A percentile compares a stretch with the other conserved stretches of the same genome.
Conservation (phyloP, 495 filamentous ascomycete species). For the Penicillium herquei region DNA sequence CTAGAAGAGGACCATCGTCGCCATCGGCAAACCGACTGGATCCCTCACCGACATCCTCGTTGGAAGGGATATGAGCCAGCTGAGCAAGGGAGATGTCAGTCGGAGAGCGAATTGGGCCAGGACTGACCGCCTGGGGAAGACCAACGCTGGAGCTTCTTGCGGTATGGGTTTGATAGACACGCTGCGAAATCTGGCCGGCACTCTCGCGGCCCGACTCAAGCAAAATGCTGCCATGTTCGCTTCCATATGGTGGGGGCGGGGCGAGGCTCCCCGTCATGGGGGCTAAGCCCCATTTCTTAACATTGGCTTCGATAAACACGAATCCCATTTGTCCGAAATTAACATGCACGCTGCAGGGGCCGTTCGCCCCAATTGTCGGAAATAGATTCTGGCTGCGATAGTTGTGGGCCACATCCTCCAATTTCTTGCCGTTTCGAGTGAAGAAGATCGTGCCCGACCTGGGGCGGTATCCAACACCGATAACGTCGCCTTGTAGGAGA, state of each 20-base stretch:
- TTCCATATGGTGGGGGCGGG: constrained; percentile 93
- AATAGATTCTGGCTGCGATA: constrained; percentile 95
- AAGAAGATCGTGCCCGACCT: constrained; percentile 95
- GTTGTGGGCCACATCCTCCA: constrained; percentile 93
- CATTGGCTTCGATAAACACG: constrained; percentile 98
- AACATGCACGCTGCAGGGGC: constrained; percentile 87
- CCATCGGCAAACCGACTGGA: constrained; percentile 55
- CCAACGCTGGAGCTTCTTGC: constrained; percentile 54
- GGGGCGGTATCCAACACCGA: constrained; percentile 93
- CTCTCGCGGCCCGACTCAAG: constrained; percentile 81
- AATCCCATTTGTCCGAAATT: constrained; percentile 98
- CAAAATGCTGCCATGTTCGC: constrained; percentile 91
- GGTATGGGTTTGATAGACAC: constrained; percentile 51
- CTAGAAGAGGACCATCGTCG: constrained; percentile 16
- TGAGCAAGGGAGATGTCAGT: constrained; percentile 93
- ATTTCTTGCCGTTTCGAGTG: constrained; percentile 94
- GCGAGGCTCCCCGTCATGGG: constrained; percentile 94
- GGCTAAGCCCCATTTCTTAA: constrained; percentile 98
- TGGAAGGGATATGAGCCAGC: constrained; percentile 65
- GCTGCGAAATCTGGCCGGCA: constrained; percentile 54
- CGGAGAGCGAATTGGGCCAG: constrained; percentile 86
- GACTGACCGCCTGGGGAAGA: constrained; percentile 72
- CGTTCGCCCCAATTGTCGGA: constrained; percentile 90
- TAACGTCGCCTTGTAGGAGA: constrained; percentile 88
- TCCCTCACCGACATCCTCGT: constrained; percentile 75